Evolutionary conservation across 352 stramenopile species (phyloP).

Genomic region (Phytophthora fragariaefolia): DNA sequence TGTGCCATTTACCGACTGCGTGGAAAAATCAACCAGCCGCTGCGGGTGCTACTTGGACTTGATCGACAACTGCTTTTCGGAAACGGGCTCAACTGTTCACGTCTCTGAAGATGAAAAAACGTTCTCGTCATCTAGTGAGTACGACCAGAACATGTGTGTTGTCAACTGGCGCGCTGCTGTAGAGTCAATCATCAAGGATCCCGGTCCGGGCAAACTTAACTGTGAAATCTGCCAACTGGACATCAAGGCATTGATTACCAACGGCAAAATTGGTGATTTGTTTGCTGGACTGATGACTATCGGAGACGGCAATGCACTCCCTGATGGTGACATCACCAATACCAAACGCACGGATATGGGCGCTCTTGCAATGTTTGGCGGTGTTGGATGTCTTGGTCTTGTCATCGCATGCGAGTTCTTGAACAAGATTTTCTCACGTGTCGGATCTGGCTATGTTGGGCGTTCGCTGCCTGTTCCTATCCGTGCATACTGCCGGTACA

Average conservation of each 20-base stretch:
- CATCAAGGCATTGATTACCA: constrained; percentile 67
- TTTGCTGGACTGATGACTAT: constrained; percentile 57
- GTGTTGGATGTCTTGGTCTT: constrained; percentile 51
- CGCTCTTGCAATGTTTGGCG: constrained; percentile 65
- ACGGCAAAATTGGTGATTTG: constrained; percentile 68
- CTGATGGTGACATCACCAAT: constrained; percentile 29
- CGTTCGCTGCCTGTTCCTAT: constrained; percentile 78
- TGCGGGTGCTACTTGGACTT: constrained; percentile 79
- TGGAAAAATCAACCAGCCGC: constrained; percentile 60
- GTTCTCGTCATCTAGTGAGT: constrained; percentile 44
- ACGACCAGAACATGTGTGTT: constrained; percentile 73
- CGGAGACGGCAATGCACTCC: constrained; percentile 40
- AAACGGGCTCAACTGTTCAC: constrained; percentile 50
- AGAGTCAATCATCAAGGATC: constrained; percentile 60
- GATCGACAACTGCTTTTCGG: constrained; percentile 67
- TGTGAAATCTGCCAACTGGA: constrained; percentile 79
- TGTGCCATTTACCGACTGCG: constrained; percentile 77
- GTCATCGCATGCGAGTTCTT: constrained; percentile 69
- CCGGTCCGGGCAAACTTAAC: constrained; percentile 67
- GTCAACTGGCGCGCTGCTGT: constrained; percentile 56
- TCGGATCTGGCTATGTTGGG: constrained; percentile 78
- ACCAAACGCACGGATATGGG: constrained; percentile 64
- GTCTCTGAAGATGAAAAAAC: constrained; percentile 43
- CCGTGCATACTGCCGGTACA: constrained; percentile 74
- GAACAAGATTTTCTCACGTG: constrained; percentile 75